Base-by-base conservation (phyloP, 208 protist species). In the Acanthamoeba healyi region DNA sequence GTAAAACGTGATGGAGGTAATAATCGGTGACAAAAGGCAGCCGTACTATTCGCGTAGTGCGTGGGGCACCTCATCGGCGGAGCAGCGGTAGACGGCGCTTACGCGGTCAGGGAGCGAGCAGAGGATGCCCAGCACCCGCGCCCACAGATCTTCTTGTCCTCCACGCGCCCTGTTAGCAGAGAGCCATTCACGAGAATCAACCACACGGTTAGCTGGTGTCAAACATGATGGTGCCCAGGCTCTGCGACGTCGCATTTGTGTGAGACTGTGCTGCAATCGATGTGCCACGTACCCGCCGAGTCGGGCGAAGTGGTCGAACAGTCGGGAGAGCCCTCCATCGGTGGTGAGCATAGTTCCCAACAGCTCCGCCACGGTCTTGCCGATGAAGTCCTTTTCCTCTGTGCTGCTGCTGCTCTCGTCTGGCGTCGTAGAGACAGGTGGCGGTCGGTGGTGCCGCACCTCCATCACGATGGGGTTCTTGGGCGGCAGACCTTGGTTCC, bases 381-480 rank as follows among this genome's bases (percentile, higher is more conserved):
- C 36, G 32, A 79, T 79, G 24, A 79, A 79, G 36, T 79, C 70
- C 40, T n/a, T 38, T n/a, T 79, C 70, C 19, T 79, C 29, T 24
- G 10, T 67, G 58, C 7, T 46, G 5, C 36, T 34, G 26, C 58
- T 34, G 32, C 22, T 46, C 70, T 38, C 26, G 0, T 79, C 70
- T 6, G 17, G 9, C 6, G 26, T 36, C 14, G 10, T 36, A 2
- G 26, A 0, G 34, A 36, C 70, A 2, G 34, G 0, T 5, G n/a
- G 36, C 70, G 70, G 6, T 46, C 19, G 70, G 22, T 36, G 32
- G 15, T 38, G 70, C 19, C 40, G 70, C 1, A 46, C 40, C 40
- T 79, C 36, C 70, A 49, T 5, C 2, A 79, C 70, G 36, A 79
- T n/a, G 36, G 9, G 70, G 36, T 79, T 79, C 36, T n/a, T 79